phyloP scores from a whole-genome alignment of 2,329 filamentous ascomycete genomes.

The Scedosporium dehoogii region DNA sequence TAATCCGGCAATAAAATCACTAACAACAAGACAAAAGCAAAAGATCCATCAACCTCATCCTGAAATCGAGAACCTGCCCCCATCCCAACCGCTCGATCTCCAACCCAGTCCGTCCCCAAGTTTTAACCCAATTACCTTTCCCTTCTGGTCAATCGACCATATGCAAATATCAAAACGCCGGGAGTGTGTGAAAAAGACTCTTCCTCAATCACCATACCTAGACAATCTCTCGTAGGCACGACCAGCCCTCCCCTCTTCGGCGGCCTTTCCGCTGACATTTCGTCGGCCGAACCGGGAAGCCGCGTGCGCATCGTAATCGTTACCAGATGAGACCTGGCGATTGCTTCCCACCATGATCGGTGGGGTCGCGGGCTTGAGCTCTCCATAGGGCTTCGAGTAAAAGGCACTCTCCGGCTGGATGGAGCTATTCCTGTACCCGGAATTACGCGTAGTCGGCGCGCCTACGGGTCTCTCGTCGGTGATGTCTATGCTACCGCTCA shows the following conservation, averaged over 20 bases:
- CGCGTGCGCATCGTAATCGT: conserved; percentile 36
- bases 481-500: conserved; percentile 35
- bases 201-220: not conserved
- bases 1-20: not conserved
- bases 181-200: not conserved
- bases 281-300: conserved; percentile 32
- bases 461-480: conserved; percentile 24
- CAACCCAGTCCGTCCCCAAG: not conserved
- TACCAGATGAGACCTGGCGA: conserved; percentile 49
- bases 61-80: not conserved
- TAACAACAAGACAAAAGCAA: not conserved
- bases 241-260: conserved; percentile 55
- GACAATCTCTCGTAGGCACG: not conserved
- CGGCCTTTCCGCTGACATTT: conserved; percentile 64
- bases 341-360: conserved; percentile 40
- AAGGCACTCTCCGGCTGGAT: conserved; percentile 40
- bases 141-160: not conserved
- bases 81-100: not conserved
- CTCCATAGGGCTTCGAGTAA: conserved; percentile 49
- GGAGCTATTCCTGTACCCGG: conserved; percentile 27
- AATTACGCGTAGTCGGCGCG: conserved; percentile 10
- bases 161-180: not conserved
- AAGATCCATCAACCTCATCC: not conserved
- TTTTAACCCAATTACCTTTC: too few species aligned
- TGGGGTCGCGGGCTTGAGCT: conserved; percentile 41